A percentile compares a stretch with the other conserved stretches of the same genome.
These are phyloP conservation scores for Backusella morwellensis DNA, from an alignment of 192 early-diverging fungal species.

Conservation along the genomic window DNA sequence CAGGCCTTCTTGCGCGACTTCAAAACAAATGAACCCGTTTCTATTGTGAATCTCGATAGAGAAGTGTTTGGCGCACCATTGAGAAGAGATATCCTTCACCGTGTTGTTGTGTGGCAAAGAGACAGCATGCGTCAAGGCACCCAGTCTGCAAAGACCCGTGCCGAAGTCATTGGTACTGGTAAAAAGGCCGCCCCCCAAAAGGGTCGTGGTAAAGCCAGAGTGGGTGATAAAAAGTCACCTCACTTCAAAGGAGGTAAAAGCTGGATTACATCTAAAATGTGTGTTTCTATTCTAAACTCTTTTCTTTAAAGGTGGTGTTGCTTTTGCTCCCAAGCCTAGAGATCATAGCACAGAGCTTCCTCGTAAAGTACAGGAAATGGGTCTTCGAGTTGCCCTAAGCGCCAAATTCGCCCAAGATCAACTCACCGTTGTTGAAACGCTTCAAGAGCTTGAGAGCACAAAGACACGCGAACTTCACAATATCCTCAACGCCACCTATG, in stretches of 20 bases:
- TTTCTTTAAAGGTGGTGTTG: constrained; percentile 60
- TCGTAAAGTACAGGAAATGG: constrained; percentile 83
- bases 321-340: constrained; percentile 90
- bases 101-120: constrained; percentile 86
- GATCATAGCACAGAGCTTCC: constrained; percentile 80
- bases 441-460: constrained; percentile 46
- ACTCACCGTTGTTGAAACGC: constrained; percentile 77
- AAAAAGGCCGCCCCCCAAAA: constrained; percentile 88
- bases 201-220: constrained; percentile 89
- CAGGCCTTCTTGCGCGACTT: constrained; percentile 81
- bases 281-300: not conserved
- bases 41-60: constrained; percentile 68
- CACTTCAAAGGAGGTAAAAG: constrained; percentile 82
- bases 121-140: constrained; percentile 81
- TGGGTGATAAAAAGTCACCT: constrained; percentile 80
- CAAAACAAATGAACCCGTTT: constrained; percentile 65
- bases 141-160: constrained; percentile 72
- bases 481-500: constrained; percentile 39
- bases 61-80: constrained; percentile 74
- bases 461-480: constrained; percentile 54
- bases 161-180: constrained; percentile 83
- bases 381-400: constrained; percentile 79
- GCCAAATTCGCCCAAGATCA: constrained; percentile 91
- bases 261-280: not conserved
- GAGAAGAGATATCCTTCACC: constrained; percentile 80